Conservation (phyloP, 2,329 filamentous ascomycete species). For the Chaetomium sp. region DNA sequence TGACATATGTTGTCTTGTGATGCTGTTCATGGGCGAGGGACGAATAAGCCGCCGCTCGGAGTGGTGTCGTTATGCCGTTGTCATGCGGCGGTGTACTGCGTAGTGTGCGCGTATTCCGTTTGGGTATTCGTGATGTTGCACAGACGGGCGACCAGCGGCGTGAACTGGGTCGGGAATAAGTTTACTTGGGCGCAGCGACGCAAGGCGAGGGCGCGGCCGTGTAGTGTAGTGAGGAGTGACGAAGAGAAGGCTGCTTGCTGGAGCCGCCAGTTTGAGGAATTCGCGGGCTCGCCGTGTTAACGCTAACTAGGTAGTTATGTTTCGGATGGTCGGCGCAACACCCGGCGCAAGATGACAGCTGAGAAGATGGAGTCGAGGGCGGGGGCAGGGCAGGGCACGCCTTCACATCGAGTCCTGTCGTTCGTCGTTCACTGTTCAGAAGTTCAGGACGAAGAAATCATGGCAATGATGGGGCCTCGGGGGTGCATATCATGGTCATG, state of each 20-base stretch:
- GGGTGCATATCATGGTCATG: too few relatives aligned
- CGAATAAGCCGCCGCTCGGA: too few relatives aligned
- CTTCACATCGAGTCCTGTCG: background rate
- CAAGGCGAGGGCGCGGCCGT: conserved; percentile 10
- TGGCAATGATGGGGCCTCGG: too few relatives aligned
- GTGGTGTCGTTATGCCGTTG: too few relatives aligned
- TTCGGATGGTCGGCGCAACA: background rate
- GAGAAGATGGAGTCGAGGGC: background rate
- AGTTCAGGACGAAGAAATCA: too few relatives aligned
- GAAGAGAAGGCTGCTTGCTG: background rate
- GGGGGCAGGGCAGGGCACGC: too few relatives aligned
- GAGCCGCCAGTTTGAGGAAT: background rate
- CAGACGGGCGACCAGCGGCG: background rate
- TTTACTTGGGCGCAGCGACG: conserved; percentile 7
- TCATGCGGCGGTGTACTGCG: background rate
- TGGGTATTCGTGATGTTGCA: conserved; percentile 5
- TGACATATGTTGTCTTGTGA: too few relatives aligned
- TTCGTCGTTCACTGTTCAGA: background rate
- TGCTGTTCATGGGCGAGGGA: too few relatives aligned
- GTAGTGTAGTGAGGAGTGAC: background rate
- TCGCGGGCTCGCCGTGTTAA: too few relatives aligned
- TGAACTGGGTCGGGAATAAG: background rate
- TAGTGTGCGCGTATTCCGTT: conserved; percentile 1
- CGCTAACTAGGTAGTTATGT: background rate
- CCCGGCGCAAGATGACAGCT: background rate